Conservation (phyloP, 129 eudicot genomes). For the Kitagawia praeruptora region DNA sequence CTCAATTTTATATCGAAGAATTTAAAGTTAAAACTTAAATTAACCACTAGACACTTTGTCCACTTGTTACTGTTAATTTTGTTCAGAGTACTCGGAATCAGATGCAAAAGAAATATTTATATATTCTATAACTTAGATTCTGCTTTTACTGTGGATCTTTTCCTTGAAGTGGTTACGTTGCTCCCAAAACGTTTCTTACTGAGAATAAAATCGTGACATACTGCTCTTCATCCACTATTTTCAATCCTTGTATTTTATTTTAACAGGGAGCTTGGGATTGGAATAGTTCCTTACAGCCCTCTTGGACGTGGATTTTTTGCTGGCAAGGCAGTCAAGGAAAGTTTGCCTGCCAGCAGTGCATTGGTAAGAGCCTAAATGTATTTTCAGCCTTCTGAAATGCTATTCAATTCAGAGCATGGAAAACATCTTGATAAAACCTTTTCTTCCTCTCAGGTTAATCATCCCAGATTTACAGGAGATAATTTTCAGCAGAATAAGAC, state of each 20-base stretch:
- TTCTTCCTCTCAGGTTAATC: slow-evolving; percentile 5
- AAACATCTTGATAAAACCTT: not conserved
- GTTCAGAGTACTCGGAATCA: not conserved
- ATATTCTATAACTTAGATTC: not conserved
- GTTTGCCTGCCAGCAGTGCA: slow-evolving; percentile 21
- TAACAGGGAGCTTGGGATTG: slow-evolving; percentile 42
- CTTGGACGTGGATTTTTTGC: slow-evolving; percentile 36
- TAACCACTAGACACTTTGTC: not conserved
- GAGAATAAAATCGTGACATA: not conserved
- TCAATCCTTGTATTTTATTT: not conserved
- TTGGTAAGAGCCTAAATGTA: slow-evolving; percentile 19
- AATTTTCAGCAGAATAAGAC: slow-evolving; percentile 28
- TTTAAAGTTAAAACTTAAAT: no score
- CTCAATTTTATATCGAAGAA: not conserved
- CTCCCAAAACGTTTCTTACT: not conserved
- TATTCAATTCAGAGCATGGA: not conserved
- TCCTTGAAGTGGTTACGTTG: not conserved
- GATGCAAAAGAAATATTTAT: not conserved
- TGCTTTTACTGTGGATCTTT: not conserved
- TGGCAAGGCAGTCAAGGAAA: slow-evolving; percentile 31
- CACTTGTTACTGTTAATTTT: not conserved
- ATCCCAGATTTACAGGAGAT: slow-evolving; percentile 24
- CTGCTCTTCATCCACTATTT: not conserved
- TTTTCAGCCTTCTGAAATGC: not conserved
- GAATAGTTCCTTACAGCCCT: slow-evolving; percentile 37